Evolutionary conservation across 2,329 filamentous ascomycete genomes (phyloP).

Genomic region (Trichophyton mentagrophytes): DNA sequence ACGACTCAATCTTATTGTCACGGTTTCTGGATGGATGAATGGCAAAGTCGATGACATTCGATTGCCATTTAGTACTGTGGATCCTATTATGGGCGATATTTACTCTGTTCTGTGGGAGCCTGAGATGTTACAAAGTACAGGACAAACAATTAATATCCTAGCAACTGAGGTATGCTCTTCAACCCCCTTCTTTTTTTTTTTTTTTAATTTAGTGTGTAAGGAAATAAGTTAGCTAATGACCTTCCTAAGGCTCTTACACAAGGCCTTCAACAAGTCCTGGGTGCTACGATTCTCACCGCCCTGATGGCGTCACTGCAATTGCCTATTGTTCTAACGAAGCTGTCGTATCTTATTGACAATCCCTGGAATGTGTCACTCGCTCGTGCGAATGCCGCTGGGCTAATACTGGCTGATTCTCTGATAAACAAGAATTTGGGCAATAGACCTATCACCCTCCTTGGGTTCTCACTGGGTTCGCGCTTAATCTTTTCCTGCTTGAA

Average conservation of each 20-base stretch:
- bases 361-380: conserved; percentile 96
- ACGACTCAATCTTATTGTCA: conserved; percentile 86
- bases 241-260: conserved; percentile 69
- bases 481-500: conserved; percentile 86
- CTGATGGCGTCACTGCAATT: conserved; percentile 88
- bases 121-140: conserved; percentile 95
- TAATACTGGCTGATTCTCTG: conserved; percentile 87
- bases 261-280: conserved; percentile 88
- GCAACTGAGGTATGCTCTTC: conserved; percentile 69
- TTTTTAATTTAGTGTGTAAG: background rate
- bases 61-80: conserved; percentile 87
- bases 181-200: background rate
- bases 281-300: conserved; percentile 72
- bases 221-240: background rate
- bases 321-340: conserved; percentile 84
- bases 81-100: conserved; percentile 94
- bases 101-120: conserved; percentile 97
- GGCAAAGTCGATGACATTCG: conserved; percentile 95
- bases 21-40: conserved; percentile 95
- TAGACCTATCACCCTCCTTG: conserved; percentile 80
- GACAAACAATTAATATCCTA: conserved; percentile 95
- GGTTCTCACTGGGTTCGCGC: conserved; percentile 82
- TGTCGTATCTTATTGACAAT: conserved; percentile 94
- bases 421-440: conserved; percentile 85
- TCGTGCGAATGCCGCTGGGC: conserved; percentile 72